Conservation (phyloP, 805 yeast species). For the Lachancea fermentati region DNA sequence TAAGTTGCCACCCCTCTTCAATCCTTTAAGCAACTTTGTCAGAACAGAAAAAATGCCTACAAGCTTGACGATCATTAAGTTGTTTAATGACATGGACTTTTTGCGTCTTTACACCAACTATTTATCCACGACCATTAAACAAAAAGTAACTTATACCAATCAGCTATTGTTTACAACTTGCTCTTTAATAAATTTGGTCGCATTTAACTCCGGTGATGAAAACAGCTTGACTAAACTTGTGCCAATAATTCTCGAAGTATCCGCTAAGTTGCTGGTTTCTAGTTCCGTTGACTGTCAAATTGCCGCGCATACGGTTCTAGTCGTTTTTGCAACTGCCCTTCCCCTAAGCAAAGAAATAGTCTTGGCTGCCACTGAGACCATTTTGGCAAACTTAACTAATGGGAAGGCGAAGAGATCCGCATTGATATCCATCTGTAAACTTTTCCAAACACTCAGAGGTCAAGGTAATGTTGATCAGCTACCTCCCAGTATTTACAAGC, state of each 20-base stretch:
- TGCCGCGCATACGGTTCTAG: slow-evolving; percentile 75
- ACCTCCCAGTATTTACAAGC: slow-evolving; percentile 35
- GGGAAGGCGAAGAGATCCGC: slow-evolving; percentile 39
- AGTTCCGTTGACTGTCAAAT: slow-evolving; percentile 58
- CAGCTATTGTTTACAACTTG: slow-evolving; percentile 78
- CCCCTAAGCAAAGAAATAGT: slow-evolving; percentile 51
- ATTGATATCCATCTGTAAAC: slow-evolving; percentile 41
- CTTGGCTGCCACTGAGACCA: slow-evolving; percentile 56
- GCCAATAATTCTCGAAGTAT: slow-evolving; percentile 52
- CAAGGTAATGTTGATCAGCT: slow-evolving; percentile 37
- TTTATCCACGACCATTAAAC: slow-evolving; percentile 39
- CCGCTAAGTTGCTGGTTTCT: slow-evolving; percentile 49
- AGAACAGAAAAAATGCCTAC: slow-evolving; percentile 61
- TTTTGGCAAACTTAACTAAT: slow-evolving; percentile 41
- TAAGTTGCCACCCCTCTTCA: slow-evolving; percentile 73
- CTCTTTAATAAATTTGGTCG: slow-evolving; percentile 57
- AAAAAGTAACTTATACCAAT: slow-evolving; percentile 55
- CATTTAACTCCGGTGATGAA: slow-evolving; percentile 41
- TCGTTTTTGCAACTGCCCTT: slow-evolving; percentile 70
- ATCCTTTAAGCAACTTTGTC: slow-evolving; percentile 65
- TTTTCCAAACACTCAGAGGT: slow-evolving; percentile 43
- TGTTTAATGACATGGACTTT: slow-evolving; percentile 65
- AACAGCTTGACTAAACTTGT: slow-evolving; percentile 43
- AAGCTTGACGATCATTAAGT: slow-evolving; percentile 58
- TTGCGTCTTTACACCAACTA: slow-evolving; percentile 60